phyloP scores from a whole-genome alignment of 2,329 filamentous ascomycete species.

The Pleomassaria siparia region DNA sequence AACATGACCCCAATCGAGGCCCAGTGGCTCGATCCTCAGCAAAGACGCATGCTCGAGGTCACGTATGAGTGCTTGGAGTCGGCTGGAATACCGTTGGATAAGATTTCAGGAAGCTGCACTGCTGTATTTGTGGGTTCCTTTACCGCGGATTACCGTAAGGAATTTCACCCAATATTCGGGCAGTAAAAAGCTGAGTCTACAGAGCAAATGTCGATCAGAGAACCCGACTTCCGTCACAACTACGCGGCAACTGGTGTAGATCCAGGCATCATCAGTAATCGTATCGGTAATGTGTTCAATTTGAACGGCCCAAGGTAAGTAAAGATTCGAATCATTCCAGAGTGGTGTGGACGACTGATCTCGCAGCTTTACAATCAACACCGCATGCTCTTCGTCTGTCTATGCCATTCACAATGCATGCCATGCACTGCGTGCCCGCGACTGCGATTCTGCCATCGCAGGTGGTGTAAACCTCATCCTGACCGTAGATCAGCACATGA shows the following conservation, averaged over 20 bases:
- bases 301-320: conserved; percentile 13
- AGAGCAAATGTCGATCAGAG: not conserved
- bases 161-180: too few relatives aligned
- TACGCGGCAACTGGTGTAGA: not conserved
- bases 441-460: not conserved
- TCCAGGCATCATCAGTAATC: conserved; percentile 5
- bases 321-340: too few relatives aligned
- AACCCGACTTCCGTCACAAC: not conserved
- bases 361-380: conserved; percentile 19
- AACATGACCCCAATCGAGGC: conserved; percentile 11
- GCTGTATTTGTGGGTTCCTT: not conserved
- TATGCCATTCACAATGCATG: conserved; percentile 13
- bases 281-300: conserved; percentile 17
- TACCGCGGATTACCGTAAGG: not conserved
- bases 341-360: too few relatives aligned
- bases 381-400: conserved; percentile 17
- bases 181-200: too few relatives aligned
- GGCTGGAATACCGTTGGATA: not conserved
- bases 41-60: conserved; percentile 13
- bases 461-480: not conserved
- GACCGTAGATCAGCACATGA: not conserved
- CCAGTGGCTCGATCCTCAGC: conserved; percentile 16
- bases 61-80: conserved; percentile 19
- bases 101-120: not conserved
- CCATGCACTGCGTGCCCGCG: not conserved